phyloP scores from a whole-genome alignment of 179 eudicot genomes.

The Amaranthus tricolor region DNA sequence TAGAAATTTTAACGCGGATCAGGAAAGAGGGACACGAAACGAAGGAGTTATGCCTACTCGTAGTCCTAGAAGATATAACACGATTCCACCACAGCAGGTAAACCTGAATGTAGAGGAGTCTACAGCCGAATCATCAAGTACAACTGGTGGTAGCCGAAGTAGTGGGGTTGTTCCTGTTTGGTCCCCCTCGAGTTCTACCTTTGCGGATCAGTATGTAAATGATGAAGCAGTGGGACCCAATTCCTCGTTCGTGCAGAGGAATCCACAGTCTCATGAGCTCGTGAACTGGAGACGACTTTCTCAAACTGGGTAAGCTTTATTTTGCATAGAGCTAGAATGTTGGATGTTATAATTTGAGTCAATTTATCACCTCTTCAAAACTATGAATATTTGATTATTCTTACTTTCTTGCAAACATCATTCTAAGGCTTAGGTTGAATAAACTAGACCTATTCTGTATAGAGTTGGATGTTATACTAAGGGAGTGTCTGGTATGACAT shows the following conservation, averaged over 20 bases:
- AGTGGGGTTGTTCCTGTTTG: constrained; percentile 97
- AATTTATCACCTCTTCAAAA: background rate
- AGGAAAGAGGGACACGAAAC: constrained; percentile 32
- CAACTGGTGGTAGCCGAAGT: constrained; percentile 49
- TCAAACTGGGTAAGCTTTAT: constrained; percentile 78
- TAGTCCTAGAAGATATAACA: constrained; percentile 31
- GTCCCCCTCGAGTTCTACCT: constrained; percentile 74
- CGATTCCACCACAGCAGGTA: constrained; percentile 30
- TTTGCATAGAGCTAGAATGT: background rate
- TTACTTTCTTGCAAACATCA: background rate
- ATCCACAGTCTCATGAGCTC: constrained; percentile 70
- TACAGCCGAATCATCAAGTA: constrained; percentile 71
- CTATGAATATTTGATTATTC: background rate
- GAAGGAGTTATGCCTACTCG: constrained; percentile 27
- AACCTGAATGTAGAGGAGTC: constrained; percentile 55
- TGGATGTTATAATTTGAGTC: background rate
- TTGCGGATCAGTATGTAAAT: constrained; percentile 58
- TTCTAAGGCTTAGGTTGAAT: no score
- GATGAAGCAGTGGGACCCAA: constrained; percentile 60
- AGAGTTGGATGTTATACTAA: background rate
- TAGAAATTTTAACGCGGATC: constrained; percentile 36
- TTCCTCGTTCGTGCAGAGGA: constrained; percentile 79
- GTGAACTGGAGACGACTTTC: constrained; percentile 85
- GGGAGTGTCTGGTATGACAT: no score
- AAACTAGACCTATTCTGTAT: background rate